These are phyloP conservation scores for Phytopythium ostracodes DNA, from an alignment of 352 stramenopile genomes.

Conservation along the genomic window DNA sequence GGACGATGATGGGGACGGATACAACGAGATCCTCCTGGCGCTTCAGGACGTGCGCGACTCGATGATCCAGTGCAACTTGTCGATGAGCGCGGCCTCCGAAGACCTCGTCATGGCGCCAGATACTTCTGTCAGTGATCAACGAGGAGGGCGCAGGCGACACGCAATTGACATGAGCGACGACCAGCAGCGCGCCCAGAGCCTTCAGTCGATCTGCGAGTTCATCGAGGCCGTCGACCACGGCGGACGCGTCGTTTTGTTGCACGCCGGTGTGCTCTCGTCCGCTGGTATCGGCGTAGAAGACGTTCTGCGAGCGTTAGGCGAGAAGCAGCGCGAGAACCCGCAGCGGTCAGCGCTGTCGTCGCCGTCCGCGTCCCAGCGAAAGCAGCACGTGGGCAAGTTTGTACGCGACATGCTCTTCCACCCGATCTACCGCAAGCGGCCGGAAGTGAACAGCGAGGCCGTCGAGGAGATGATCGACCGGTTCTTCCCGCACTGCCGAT, in stretches of 20 bases:
- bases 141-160: slow-evolving; percentile 4
- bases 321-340: slow-evolving; percentile 43
- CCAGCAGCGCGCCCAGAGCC: slow-evolving; percentile 29
- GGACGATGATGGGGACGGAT: slow-evolving; percentile 28
- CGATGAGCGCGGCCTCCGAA: slow-evolving; percentile 34
- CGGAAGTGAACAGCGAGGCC: slow-evolving; percentile 30
- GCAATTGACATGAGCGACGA: slow-evolving; percentile 20
- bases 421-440: slow-evolving; percentile 54
- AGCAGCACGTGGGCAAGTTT: slow-evolving; percentile 52
- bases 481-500: slow-evolving; percentile 67
- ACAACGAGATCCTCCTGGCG: slow-evolving; percentile 49
- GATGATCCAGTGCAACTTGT: slow-evolving; percentile 54
- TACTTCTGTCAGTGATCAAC: background rate
- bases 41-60: slow-evolving; percentile 63
- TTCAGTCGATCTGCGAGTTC: slow-evolving; percentile 38
- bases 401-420: slow-evolving; percentile 79
- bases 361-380: slow-evolving; percentile 26
- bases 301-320: slow-evolving; percentile 49
- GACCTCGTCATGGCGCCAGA: slow-evolving; percentile 17
- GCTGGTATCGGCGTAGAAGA: slow-evolving; percentile 45
- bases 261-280: slow-evolving; percentile 44
- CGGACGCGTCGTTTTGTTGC: slow-evolving; percentile 53
- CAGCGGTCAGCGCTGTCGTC: slow-evolving; percentile 12
- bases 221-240: slow-evolving; percentile 51
- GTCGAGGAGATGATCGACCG: slow-evolving; percentile 57